Evolutionary conservation across 1,139 yeast genomes (phyloP).

Genomic region (Sugiyamaella japonica): DNA sequence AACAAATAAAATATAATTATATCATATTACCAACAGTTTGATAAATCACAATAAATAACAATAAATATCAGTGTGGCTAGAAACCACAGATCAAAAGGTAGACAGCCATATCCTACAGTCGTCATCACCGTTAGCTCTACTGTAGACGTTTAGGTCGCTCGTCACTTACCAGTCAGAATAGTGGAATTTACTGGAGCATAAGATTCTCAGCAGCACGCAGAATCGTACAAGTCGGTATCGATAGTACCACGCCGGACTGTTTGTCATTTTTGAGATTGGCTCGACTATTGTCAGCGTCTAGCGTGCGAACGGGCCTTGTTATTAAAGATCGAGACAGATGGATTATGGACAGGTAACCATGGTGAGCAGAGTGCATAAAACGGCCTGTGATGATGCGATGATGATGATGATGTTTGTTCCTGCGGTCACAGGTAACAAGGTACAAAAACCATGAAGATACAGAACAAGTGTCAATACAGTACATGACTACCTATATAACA

Average conservation of each 20-base stretch:
- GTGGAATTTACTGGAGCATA: constrained; percentile 10
- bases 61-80: background rate
- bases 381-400: background rate
- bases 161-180: constrained; percentile 9
- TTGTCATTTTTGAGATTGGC: background rate
- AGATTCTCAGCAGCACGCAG: constrained; percentile 5
- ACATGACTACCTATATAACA: background rate
- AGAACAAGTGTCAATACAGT: background rate
- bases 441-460: background rate
- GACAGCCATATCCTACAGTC: constrained; percentile 5
- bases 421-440: too few species aligned
- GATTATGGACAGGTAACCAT: constrained; percentile 3
- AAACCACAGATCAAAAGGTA: background rate
- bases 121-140: background rate
- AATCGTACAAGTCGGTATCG: constrained; percentile 10
- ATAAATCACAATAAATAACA: background rate
- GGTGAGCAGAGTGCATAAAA: background rate
- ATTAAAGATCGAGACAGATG: constrained; percentile 1
- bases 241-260: constrained; percentile 5
- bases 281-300: background rate
- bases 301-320: background rate
- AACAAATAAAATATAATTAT: too few species aligned
- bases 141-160: background rate
- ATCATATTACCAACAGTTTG: too few species aligned
- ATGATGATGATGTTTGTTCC: too few species aligned